Base-by-base conservation (phyloP, 2,329 filamentous ascomycete species). In the Penicillium sp. region DNA sequence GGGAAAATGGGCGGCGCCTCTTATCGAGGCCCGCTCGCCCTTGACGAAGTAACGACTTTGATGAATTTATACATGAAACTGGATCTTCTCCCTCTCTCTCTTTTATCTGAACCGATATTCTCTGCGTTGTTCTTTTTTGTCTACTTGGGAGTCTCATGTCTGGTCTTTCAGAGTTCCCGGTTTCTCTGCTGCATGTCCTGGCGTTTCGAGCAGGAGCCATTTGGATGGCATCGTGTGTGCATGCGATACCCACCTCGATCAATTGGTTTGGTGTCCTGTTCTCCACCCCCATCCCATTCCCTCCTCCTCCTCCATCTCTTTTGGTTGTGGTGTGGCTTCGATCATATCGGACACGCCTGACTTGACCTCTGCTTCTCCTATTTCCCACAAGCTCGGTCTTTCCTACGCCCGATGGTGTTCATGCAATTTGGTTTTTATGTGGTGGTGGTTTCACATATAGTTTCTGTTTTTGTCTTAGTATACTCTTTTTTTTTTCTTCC, bases 31-130 rank as follows among this genome's bases (percentile, higher is more conserved):
- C 26, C 13, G 30, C 30, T 12, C 22, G 44, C 63, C 66, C 58
- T 66, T 76, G 68, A 77, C 70, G 74, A 77, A 67, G 61, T 76
- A 69, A 77, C 67, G 75, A 77, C 68, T 19, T 53, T 77, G 69
- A 77, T 69, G 74, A 77, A 50, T 66, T 74, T 67, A 76, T 72
- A 75, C 65, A 75, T 71, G 72, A 68, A 67, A 55, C 63, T 56
- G 63, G 67, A 60, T 66, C 42, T 63, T 61, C 35, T 35, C 61
- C 44, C 62, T 35, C 37, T 62, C 37, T 62, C 60, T 60, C 58
- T 61, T 62, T 57, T 55, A 33, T 59, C 56, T 62, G 62, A 59
- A 56, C 61, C 42, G 35, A 17, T 19, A 8, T 54, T 22, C 37
- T 53, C 19, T 53, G 30, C 22, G 63, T 63, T 59, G 65, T 65